These are phyloP conservation scores for Ramalina peruviana DNA, from an alignment of 495 filamentous ascomycete species.

Conservation along the genomic window DNA sequence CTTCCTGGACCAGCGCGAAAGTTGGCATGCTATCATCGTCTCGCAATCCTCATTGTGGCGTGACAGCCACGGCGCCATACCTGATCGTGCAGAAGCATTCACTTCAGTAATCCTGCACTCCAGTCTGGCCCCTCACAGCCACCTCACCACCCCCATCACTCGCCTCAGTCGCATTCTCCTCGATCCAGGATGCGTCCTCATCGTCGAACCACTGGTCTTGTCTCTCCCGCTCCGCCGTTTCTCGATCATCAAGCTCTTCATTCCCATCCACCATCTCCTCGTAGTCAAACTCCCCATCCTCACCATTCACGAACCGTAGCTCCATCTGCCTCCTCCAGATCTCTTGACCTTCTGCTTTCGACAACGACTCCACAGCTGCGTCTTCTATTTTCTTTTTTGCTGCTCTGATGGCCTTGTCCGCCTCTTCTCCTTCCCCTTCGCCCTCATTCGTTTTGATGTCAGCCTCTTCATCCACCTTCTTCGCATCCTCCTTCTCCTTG, in stretches of 20 bases:
- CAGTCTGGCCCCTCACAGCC: slow-evolving; percentile 51
- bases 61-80: background rate
- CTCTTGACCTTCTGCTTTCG: slow-evolving; percentile 48
- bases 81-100: background rate
- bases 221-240: slow-evolving; percentile 38
- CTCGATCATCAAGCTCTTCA: slow-evolving; percentile 53
- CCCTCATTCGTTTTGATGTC: slow-evolving; percentile 30
- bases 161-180: slow-evolving; percentile 32
- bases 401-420: slow-evolving; percentile 37
- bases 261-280: slow-evolving; percentile 44
- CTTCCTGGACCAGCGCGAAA: too few species aligned
- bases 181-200: slow-evolving; percentile 53
- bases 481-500: slow-evolving; percentile 35
- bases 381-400: too few species aligned
- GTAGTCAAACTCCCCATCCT: slow-evolving; percentile 69
- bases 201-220: slow-evolving; percentile 64
- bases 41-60: background rate
- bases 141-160: slow-evolving; percentile 17
- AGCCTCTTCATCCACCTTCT: slow-evolving; percentile 42
- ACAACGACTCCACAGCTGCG: slow-evolving; percentile 28
- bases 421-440: slow-evolving; percentile 38
- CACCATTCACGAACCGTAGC: slow-evolving; percentile 54
- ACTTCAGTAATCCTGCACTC: slow-evolving; percentile 63
- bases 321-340: slow-evolving; percentile 56
- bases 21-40: background rate